Base-by-base conservation (phyloP, 352 stramenopile genomes). In the Globisporangium emineosum region DNA sequence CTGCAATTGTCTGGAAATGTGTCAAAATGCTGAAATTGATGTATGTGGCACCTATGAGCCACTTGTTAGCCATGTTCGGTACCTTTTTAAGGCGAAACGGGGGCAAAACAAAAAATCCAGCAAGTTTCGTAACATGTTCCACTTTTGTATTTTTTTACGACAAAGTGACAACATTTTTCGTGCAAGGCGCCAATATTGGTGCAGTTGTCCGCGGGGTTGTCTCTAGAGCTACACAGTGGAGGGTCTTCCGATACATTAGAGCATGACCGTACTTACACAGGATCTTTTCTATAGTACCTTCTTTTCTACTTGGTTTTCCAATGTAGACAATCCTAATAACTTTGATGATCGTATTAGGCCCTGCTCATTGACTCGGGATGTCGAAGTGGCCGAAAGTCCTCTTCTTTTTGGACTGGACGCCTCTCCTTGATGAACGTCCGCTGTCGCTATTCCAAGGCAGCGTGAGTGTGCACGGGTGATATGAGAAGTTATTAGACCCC, bases 381-480 rank as follows among this genome's bases (percentile, higher is more conserved):
- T 67, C 25, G 51, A n/a, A 23, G 42, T 32, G 57, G 19, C 13
- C 21, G 42, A 47, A 50, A 33, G 30, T 30, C 37, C 54, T 60
- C 35, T 69, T 64, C n/a, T n/a, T n/a, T n/a, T 69, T 65, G 66
- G 56, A 54, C 35, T 33, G 67, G 43, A 29, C 21, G 58, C 51
- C 60, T 60, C 66, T 62, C 69, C 32, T 75, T 77, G 70, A 77
- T 77, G 70, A 77, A 77, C 70, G n/a, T n/a, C n/a, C n/a, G n/a
- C n/a, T n/a, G n/a, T n/a, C n/a, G n/a, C n/a, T n/a, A n/a, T n/a
- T n/a, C n/a, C n/a, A n/a, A n/a, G n/a, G n/a, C n/a, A n/a, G n/a
- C n/a, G n/a, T n/a, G n/a, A n/a, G n/a, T n/a, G n/a, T n/a, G n/a
- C n/a, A n/a, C n/a, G n/a, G n/a, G n/a, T n/a, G n/a, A n/a, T n/a